A percentile compares a stretch with the other conserved stretches of the same genome.
phyloP scores from a whole-genome alignment of 768 basidiomycete genomes.

The Lentinula edodes region DNA sequence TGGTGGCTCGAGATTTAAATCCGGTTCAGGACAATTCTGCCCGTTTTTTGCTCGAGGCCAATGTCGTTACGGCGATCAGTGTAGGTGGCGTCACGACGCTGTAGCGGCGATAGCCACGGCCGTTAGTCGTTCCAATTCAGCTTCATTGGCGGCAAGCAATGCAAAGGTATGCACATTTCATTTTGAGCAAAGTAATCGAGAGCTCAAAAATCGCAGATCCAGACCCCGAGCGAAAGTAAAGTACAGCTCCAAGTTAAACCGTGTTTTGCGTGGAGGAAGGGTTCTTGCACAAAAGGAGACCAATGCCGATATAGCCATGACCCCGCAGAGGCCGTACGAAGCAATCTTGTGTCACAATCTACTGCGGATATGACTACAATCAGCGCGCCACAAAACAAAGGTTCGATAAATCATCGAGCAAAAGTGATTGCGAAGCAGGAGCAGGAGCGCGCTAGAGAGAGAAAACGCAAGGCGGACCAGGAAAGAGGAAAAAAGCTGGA shows the following conservation, averaged over 20 bases:
- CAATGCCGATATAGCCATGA: constrained; percentile 30
- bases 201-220: not conserved
- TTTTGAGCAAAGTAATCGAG: not conserved
- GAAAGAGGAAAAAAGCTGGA: not conserved
- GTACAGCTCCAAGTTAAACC: not conserved
- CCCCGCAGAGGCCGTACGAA: constrained; percentile 1
- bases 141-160: not conserved
- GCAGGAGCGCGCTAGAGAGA: not conserved
- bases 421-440: not conserved
- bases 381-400: not conserved
- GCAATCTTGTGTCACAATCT: not conserved
- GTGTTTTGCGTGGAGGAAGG: constrained; percentile 24
- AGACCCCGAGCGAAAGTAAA: not conserved
- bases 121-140: not conserved
- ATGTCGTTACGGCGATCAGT: constrained; percentile 5
- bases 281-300: constrained; percentile 29
- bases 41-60: constrained; percentile 3
- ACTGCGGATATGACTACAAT: not conserved
- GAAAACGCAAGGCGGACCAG: not conserved
- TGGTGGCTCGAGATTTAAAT: not conserved
- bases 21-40: not conserved
- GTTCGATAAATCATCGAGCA: not conserved
- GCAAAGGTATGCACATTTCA: not conserved
- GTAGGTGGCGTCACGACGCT: not conserved
- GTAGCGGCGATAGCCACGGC: not conserved